Evolutionary conservation across 176 grass and related monocot genomes (phyloP).

Genomic region (Calamus simplicifolius): DNA sequence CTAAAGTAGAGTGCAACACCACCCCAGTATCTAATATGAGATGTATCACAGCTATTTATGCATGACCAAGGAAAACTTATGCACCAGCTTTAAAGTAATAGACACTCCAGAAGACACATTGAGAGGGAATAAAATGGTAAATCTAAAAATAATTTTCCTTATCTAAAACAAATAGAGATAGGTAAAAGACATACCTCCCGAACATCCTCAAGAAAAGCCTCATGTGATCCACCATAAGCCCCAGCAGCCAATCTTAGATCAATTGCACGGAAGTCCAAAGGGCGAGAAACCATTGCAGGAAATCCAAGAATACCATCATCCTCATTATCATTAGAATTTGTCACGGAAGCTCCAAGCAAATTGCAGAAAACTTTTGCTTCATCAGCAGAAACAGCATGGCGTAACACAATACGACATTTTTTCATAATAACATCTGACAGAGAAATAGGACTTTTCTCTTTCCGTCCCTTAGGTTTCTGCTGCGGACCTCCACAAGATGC

Average conservation of each 20-base stretch:
- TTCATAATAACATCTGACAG: conserved; percentile 72
- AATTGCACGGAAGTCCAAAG: conserved; percentile 94
- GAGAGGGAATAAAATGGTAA: no score
- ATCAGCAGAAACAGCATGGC: conserved; percentile 61
- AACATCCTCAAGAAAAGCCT: conserved; percentile 90
- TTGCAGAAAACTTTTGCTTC: conserved; percentile 87
- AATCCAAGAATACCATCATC: conserved; percentile 95
- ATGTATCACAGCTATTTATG: no score
- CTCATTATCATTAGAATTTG: conserved; percentile 81
- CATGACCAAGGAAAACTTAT: no score
- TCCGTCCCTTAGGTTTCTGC: conserved; percentile 29
- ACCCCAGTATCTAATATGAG: no score
- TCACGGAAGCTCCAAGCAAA: conserved; percentile 80
- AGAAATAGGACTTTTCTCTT: conserved; percentile 51
- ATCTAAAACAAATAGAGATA: conserved; percentile 4
- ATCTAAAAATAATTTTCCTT: no score
- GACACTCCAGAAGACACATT: no score
- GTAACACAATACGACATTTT: conserved; percentile 69
- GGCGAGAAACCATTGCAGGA: conserved; percentile 91
- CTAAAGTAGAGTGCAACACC: no score
- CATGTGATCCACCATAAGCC: conserved; percentile 72
- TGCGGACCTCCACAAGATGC: conserved; percentile 37
- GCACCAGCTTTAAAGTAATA: no score
- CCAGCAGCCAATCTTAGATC: conserved; percentile 88
- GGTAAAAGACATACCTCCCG: conserved; percentile 53